A percentile compares a stretch with the other conserved stretches of the same genome.
Evolutionary conservation across 2,329 filamentous ascomycete species (phyloP).

Genomic region (Lizonia empirigonia): DNA sequence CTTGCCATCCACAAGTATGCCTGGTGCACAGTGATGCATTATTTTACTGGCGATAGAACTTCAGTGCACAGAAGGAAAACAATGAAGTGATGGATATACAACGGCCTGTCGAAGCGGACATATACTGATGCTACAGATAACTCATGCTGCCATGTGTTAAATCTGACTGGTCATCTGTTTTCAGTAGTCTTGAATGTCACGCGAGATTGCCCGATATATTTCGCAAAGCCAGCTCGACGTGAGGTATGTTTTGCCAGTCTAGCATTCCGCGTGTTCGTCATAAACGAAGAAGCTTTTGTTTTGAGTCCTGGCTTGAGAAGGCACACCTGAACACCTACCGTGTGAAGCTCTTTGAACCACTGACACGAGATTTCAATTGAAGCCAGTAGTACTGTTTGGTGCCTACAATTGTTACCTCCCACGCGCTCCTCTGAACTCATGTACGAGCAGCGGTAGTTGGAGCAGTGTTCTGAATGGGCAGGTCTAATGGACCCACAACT

Average conservation of each 20-base stretch:
- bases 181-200: not conserved
- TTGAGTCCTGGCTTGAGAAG: too few relatives aligned
- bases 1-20: conserved; percentile 4
- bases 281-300: too few relatives aligned
- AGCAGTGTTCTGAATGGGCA: too few relatives aligned
- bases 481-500: too few relatives aligned
- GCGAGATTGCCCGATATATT: not conserved
- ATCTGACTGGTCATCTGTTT: not conserved
- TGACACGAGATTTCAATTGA: too few relatives aligned
- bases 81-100: not conserved
- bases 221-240: not conserved
- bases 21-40: not conserved
- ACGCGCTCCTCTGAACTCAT: too few relatives aligned
- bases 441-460: too few relatives aligned
- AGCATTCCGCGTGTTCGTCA: not conserved
- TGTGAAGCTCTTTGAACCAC: too few relatives aligned
- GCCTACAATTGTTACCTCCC: not conserved
- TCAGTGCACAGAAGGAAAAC: not conserved
- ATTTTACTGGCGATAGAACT: not conserved
- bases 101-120: not conserved
- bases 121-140: not conserved
- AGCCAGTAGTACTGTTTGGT: too few relatives aligned
- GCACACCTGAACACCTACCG: too few relatives aligned
- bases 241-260: not conserved
- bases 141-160: not conserved